Evolutionary conservation across 106 monocot genomes (phyloP), one percentile per base, ranked within the genome.

Genomic region (Gastrodia elata): DNA sequence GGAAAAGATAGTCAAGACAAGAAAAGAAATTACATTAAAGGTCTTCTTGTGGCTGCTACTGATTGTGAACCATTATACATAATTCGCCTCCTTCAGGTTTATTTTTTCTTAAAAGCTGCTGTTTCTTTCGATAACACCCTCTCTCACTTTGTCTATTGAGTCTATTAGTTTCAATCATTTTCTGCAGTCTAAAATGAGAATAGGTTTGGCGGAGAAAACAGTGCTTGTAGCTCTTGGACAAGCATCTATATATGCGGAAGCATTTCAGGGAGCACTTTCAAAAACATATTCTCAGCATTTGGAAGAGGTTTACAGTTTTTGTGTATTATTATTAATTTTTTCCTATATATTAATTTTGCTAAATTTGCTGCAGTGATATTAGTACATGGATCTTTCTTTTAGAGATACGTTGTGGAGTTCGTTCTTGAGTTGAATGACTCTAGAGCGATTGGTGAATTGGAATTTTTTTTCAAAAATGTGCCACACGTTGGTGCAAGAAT

Each of bases 1-100:
- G 97, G 97, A 67, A 93, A 93, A 74, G 93, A 97, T 55, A 97
- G 97, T 71, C 92, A 97, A 73, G 92, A 97, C 74, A 97, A 97
- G 83, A 97, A 97, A 80, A 88, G 86, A 65, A 90, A 83, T 70
- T 92, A 97, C 75, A 97, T 97, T 57, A 97, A 91, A 87, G 86
- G 86, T 56, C 97, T 97, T 87, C 92, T 97, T 76, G 97, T 97
- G 39, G 97, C 97, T 64, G 97, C 97, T 71, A 88, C 86, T 75
- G 92, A 97, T 77, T 93, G 97, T 70, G 97, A 97, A 71, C 97
- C 97, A 39, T 93, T 81, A 68, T 97, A 97, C 74, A 72, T 97
- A 48, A 84, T 86, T 65, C 89, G 97, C 72, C 88, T 97, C 46
- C 83, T 97, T 44, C 97, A 97, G 90, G 97, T 97, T 78, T 18